Conservation (phyloP, 106 monocot species). For the Ottelia alismoides region DNA sequence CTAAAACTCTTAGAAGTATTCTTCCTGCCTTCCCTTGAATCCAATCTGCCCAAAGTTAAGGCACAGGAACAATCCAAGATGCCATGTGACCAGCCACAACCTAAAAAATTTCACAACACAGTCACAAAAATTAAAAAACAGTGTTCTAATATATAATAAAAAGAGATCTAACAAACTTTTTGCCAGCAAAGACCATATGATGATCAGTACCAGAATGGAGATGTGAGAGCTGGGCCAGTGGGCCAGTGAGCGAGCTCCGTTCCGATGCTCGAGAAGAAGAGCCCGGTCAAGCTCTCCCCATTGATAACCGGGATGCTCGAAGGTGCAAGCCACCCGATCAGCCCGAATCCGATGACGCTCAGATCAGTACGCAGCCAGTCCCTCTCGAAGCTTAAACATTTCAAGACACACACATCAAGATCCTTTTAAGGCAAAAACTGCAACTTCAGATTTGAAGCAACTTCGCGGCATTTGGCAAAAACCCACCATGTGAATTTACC, state of each 20-base stretch:
- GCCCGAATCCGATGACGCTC: constrained; percentile 66
- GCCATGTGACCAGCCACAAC: constrained; percentile 96
- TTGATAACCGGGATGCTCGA: constrained; percentile 84
- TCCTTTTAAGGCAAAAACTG: not conserved
- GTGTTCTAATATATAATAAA: not conserved
- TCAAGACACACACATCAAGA: not conserved
- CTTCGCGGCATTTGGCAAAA: no score
- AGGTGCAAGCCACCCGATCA: constrained; percentile 89
- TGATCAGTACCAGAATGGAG: constrained; percentile 85
- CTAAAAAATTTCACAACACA: constrained; percentile 12
- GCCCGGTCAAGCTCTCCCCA: constrained; percentile 82
- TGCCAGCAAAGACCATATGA: not conserved
- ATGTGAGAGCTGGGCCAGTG: constrained; percentile 71
- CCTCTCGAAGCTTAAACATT: constrained; percentile 48
- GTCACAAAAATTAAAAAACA: not conserved
- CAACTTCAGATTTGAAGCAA: not conserved
- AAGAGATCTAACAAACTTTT: not conserved
- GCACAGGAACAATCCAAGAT: constrained; percentile 76
- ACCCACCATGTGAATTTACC: constrained; percentile 68
- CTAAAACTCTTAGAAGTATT: constrained; percentile 36
- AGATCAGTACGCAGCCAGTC: constrained; percentile 65
- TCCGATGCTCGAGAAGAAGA: constrained; percentile 93
- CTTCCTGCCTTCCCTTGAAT: constrained; percentile 78
- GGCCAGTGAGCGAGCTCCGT: constrained; percentile 88
- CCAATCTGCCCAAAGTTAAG: constrained; percentile 97